phyloP scores from a whole-genome alignment of 441 rosid genomes.

The Aquilaria agallochum region DNA sequence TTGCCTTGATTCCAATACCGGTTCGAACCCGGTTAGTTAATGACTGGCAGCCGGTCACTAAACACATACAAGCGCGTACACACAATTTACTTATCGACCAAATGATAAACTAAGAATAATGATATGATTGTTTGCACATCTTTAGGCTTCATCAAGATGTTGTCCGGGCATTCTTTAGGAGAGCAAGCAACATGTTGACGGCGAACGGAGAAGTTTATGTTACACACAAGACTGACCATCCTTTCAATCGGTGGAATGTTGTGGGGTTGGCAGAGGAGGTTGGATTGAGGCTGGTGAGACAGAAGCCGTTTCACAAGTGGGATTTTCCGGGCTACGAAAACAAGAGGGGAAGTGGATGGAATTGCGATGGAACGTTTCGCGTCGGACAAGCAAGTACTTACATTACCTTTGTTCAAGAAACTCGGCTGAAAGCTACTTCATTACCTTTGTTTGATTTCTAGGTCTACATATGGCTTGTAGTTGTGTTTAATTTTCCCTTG shows the following conservation, averaged over 20 bases:
- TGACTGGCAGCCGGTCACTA: no score
- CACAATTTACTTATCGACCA: no score
- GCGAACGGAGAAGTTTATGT: conserved; percentile 26
- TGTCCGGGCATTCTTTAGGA: conserved; percentile 26
- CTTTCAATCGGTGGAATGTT: conserved; percentile 21
- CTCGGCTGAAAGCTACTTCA: no score
- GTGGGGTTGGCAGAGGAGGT: conserved; percentile 14
- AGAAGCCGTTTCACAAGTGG: conserved; percentile 10
- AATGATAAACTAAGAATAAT: not conserved
- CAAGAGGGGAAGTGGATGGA: conserved; percentile 25
- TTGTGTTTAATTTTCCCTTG: no score
- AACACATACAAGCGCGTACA: no score
- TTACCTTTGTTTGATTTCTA: no score
- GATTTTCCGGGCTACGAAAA: conserved; percentile 24
- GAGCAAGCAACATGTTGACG: conserved; percentile 24
- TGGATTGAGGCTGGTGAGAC: conserved; percentile 15
- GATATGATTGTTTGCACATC: not conserved
- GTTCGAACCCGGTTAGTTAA: no score
- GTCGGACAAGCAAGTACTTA: not conserved
- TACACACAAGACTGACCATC: conserved; percentile 29
- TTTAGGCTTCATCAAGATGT: conserved; percentile 4
- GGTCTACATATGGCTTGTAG: no score
- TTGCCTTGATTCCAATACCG: no score
- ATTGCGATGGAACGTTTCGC: not conserved
- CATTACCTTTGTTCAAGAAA: not conserved